phyloP scores from a whole-genome alignment of 305 asterid species.

The Striga hermonthica region DNA sequence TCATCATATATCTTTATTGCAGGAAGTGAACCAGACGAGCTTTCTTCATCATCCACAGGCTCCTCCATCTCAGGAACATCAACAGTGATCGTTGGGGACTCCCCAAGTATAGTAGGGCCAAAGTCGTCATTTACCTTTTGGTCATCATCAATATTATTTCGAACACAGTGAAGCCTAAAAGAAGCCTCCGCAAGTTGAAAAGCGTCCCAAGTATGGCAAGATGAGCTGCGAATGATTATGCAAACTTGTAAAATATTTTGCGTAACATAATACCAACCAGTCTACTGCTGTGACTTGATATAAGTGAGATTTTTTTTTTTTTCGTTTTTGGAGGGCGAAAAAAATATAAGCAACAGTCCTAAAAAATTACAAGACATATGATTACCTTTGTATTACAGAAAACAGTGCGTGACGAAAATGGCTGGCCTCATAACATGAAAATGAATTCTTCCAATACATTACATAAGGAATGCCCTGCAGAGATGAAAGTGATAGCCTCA shows the following conservation, averaged over 20 bases:
- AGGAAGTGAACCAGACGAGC: conserved; percentile 62
- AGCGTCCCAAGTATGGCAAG: conserved; percentile 96
- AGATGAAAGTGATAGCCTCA: conserved; percentile 25
- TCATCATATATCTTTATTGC: conserved; percentile 91
- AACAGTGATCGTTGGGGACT: conserved; percentile 62
- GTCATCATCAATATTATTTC: conserved; percentile 42
- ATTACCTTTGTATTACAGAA: conserved; percentile 80
- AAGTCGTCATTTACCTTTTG: conserved; percentile 40
- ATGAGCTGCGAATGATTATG: conserved; percentile 53
- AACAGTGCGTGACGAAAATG: conserved; percentile 82
- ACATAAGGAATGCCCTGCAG: conserved; percentile 88
- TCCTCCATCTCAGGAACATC: conserved; percentile 64
- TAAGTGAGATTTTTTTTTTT: too few relatives aligned
- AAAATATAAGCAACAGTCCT: too few relatives aligned
- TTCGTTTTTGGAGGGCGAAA: too few relatives aligned
- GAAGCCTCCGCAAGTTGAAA: conserved; percentile 92
- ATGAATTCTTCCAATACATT: conserved; percentile 68
- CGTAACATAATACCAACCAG: too few relatives aligned
- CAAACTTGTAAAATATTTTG: too few relatives aligned
- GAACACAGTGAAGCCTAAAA: conserved; percentile 72
- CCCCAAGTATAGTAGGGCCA: conserved; percentile 79
- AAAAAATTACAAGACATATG: background rate
- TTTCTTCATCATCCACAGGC: conserved; percentile 80
- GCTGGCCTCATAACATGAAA: conserved; percentile 71
- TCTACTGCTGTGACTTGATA: too few relatives aligned